Evolutionary conservation across 2,329 filamentous ascomycete genomes (phyloP).

Genomic region (Phialophora verrucosa): DNA sequence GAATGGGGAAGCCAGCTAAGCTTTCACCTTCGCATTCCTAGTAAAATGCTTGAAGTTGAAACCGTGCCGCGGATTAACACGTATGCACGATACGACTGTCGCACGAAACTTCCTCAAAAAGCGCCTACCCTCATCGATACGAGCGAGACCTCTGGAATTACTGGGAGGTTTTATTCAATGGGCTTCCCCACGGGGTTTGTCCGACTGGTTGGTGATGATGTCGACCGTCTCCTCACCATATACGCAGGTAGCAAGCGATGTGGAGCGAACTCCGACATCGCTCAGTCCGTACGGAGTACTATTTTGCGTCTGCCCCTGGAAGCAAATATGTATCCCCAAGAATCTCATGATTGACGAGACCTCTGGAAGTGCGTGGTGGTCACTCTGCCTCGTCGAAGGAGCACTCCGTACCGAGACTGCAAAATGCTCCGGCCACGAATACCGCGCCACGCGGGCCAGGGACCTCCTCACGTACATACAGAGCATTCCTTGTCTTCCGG

Average conservation of each 20-base stretch:
- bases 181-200: neutral
- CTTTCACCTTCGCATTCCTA: neutral
- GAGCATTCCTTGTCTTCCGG: too few relatives aligned
- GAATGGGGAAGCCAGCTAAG: neutral
- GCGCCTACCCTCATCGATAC: neutral
- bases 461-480: neutral
- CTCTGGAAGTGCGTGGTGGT: neutral
- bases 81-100: too few relatives aligned
- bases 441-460: neutral
- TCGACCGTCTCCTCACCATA: conserved; percentile 1
- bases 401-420: neutral
- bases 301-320: neutral
- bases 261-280: conserved; percentile 7
- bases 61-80: neutral
- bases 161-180: neutral
- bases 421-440: neutral
- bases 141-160: neutral
- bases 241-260: neutral
- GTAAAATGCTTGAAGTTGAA: neutral
- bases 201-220: neutral
- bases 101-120: neutral
- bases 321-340: neutral
- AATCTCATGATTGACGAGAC: neutral
- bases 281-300: neutral
- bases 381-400: neutral